Evolutionary conservation across 768 basidiomycete genomes (phyloP).

Genomic region (Tulasnella sp.): DNA sequence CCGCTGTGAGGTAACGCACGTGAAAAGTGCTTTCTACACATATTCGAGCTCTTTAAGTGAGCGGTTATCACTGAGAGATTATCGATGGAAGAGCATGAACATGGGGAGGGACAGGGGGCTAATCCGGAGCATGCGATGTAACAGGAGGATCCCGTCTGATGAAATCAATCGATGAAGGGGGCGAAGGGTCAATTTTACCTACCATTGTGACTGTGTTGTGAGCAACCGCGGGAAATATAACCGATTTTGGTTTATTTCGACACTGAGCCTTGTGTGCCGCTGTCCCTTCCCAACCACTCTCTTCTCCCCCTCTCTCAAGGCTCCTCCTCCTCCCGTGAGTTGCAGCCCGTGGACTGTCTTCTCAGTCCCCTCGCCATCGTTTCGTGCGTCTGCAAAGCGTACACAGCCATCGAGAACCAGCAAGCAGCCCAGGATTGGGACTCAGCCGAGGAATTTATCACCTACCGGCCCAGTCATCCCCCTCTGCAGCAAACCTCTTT

Average conservation of each 20-base stretch:
- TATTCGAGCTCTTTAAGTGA: no score
- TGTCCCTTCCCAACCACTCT: slow-evolving; percentile 1
- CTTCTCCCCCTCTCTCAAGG: not conserved
- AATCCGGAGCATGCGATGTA: no score
- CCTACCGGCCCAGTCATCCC: not conserved
- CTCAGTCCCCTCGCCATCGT: not conserved
- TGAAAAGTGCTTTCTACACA: not conserved
- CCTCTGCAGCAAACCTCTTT: not conserved
- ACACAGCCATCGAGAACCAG: no score
- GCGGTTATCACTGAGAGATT: no score
- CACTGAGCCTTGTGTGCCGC: not conserved
- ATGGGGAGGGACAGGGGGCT: no score
- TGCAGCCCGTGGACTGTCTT: slow-evolving; percentile 3
- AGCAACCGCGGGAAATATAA: not conserved
- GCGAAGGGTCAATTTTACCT: not conserved
- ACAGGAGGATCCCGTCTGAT: not conserved
- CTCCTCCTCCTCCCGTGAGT: not conserved
- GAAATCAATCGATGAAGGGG: not conserved
- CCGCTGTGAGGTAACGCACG: not conserved
- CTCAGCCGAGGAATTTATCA: no score
- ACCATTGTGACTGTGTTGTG: not conserved
- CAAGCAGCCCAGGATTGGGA: no score
- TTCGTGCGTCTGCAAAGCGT: slow-evolving; percentile 17
- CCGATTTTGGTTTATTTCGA: not conserved
- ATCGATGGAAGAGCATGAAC: no score